Conservation (phyloP, 352 stramenopile species). For the Pythium insidiosum region DNA sequence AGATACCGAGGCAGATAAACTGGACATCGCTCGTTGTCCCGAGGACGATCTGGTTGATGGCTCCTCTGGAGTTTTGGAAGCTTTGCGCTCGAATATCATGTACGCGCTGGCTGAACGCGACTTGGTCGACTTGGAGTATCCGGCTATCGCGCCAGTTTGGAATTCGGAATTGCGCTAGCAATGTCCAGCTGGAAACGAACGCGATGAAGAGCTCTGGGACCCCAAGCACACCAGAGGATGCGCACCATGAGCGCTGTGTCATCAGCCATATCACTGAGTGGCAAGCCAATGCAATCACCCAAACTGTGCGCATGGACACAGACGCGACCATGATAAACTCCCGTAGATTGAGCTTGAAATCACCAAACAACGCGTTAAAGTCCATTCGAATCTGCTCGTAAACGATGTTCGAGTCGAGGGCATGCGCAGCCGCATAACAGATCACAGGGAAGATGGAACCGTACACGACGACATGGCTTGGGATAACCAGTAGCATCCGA, state of each 20-base stretch:
- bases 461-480: constrained; percentile 35
- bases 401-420: constrained; percentile 25
- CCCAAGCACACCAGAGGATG: constrained; percentile 12
- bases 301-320: constrained; percentile 33
- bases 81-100: not conserved
- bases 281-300: constrained; percentile 20
- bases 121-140: not conserved
- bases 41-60: not conserved
- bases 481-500: constrained; percentile 23
- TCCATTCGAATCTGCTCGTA: constrained; percentile 23
- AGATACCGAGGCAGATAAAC: not conserved
- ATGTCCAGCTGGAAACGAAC: constrained; percentile 18
- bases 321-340: constrained; percentile 18
- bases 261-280: constrained; percentile 5
- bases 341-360: constrained; percentile 15
- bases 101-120: not conserved
- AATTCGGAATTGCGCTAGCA: constrained; percentile 11
- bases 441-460: constrained; percentile 28
- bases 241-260: not conserved
- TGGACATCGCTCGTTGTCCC: not conserved
- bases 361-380: constrained; percentile 19
- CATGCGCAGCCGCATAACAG: constrained; percentile 34
- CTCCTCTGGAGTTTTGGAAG: not conserved
- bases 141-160: not conserved
- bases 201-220: constrained; percentile 26